A percentile compares a stretch with the other conserved stretches of the same genome.
Evolutionary conservation across 208 protist genomes (phyloP).

Genomic region (Tritrichomonas musculus): DNA sequence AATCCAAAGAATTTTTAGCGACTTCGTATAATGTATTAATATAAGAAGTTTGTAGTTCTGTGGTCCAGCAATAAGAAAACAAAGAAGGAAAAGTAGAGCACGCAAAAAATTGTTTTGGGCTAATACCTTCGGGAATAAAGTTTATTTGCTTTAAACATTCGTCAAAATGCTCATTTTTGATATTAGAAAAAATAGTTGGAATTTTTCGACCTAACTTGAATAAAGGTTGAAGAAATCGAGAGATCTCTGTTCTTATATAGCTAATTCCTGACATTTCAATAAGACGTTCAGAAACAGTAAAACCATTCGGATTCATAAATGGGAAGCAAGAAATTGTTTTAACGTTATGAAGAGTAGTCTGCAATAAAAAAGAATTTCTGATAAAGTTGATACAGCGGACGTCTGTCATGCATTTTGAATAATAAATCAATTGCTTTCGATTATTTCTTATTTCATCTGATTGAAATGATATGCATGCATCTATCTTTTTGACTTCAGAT

Average conservation of each 20-base stretch:
- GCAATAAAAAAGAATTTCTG: neutral
- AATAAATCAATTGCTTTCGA: neutral
- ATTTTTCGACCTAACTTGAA: neutral
- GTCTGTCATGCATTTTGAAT: neutral
- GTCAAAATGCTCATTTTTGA: neutral
- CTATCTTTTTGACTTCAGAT: too few relatives aligned
- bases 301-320: neutral
- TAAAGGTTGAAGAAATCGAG: neutral
- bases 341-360: neutral
- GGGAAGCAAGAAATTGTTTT: neutral
- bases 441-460: neutral
- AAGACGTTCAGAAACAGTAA: neutral
- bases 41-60: neutral
- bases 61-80: neutral
- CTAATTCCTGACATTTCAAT: neutral
- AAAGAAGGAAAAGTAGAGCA: neutral
- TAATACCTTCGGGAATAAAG: neutral
- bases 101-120: neutral
- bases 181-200: neutral
- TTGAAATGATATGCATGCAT: too few relatives aligned
- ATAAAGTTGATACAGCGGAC: neutral
- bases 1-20: neutral
- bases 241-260: neutral
- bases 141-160: too few relatives aligned
- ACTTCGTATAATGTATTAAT: neutral